Evolutionary conservation across 148 eudicot genomes (phyloP).

Genomic region (Linanthus parryae): DNA sequence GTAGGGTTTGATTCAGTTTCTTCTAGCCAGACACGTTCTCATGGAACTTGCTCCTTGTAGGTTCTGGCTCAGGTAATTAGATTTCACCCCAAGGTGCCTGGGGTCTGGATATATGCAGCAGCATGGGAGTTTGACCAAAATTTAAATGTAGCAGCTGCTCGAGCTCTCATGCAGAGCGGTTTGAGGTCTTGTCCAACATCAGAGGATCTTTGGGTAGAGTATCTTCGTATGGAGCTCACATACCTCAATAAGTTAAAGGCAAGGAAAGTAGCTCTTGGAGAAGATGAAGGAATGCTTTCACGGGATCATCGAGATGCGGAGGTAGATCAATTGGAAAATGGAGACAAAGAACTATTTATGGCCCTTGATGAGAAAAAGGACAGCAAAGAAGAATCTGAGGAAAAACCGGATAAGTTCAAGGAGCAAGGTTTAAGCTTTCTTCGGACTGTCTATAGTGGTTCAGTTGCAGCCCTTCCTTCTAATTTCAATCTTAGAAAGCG

Average conservation of each 20-base stretch:
- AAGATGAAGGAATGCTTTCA: conserved; percentile 46
- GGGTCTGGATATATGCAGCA: conserved; percentile 93
- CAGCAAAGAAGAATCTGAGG: conserved; percentile 33
- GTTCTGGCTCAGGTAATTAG: conserved; percentile 72
- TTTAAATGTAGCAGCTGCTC: conserved; percentile 68
- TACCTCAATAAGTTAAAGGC: conserved; percentile 78
- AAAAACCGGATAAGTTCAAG: conserved; percentile 39
- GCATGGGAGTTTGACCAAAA: conserved; percentile 92
- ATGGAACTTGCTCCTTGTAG: conserved; percentile 31
- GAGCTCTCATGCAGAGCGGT: conserved; percentile 76
- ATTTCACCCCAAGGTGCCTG: conserved; percentile 85
- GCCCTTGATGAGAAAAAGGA: conserved; percentile 38
- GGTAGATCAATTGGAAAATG: conserved; percentile 74
- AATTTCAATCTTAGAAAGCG: conserved; percentile 55
- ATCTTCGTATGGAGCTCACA: conserved; percentile 89
- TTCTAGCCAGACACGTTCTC: too few species aligned
- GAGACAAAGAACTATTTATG: conserved; percentile 72
- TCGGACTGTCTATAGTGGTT: conserved; percentile 50
- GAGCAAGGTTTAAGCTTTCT: conserved; percentile 60
- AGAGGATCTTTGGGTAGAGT: conserved; percentile 94
- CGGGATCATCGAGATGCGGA: conserved; percentile 28
- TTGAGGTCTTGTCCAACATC: conserved; percentile 82
- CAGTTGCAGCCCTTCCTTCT: conserved; percentile 66
- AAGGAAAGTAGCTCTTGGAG: conserved; percentile 79
- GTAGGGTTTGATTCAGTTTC: background rate